Base-by-base conservation (phyloP, 345 rosid species). In the Zanthoxylum bungeanum region DNA sequence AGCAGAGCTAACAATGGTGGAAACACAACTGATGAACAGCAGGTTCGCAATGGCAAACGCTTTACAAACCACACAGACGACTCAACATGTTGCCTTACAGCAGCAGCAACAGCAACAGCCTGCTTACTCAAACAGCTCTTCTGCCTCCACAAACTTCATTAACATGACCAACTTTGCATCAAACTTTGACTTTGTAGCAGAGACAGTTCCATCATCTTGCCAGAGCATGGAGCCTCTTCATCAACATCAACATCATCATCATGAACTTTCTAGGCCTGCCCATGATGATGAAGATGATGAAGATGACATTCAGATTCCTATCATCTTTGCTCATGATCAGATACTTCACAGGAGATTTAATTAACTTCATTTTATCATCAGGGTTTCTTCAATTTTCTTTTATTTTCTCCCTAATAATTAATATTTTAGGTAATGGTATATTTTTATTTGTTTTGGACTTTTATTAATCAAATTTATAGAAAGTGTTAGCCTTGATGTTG, bases 81-180 rank as follows among this genome's bases (percentile, higher is more conserved):
- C 84, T 77, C 87, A 79, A 0, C 83, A 80, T 2, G 53, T 50
- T 50, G 53, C 53, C 4, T 50, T 50, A 9, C 82, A 73, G 5
- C 87, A 74, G 1, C 83, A 76, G 30, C 86, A 78, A 19, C 78
- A 73, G 1, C 77, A 79, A 68, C 98, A 94, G 77, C 92, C 95
- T 1, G 86, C 89, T 34, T 90, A 90, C 81, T 94, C 98, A 70
- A 94, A 87, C 91, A 90, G 89, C 75, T 94, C 98, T n/a, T 86
- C 98, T 1, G 89, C 85, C 68, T 90, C 98, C 73, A 88, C 86
- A 49, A 84, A 83, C 83, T 85, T 91, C 78, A 75, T 85, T 34
- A 78, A 87, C 79, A 76, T 87, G 74, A 79, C 71, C 82, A 81
- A 66, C 56, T 86, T 88, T 60, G 40, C 85, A 27, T 70, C 79